These are phyloP conservation scores for Anthostomella pinea DNA, from an alignment of 2,329 filamentous ascomycete genomes.

Conservation along the genomic window DNA sequence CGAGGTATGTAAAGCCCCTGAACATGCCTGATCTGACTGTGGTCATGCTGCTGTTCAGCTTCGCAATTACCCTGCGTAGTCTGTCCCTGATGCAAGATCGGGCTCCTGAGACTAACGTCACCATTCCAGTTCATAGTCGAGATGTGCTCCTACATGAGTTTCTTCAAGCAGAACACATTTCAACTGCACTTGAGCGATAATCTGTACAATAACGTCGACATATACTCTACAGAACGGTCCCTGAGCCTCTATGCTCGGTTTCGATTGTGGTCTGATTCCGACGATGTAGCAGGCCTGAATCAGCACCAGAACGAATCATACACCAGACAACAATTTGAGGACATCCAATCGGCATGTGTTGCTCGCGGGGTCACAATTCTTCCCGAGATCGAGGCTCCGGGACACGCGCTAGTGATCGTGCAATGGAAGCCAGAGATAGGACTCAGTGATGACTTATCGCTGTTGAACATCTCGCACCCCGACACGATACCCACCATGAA, in stretches of 20 bases:
- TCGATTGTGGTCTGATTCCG: slow-evolving; percentile 48
- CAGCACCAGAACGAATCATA: slow-evolving; percentile 54
- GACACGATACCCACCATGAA: slow-evolving; percentile 52
- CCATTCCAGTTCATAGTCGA: slow-evolving; percentile 47
- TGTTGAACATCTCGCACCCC: slow-evolving; percentile 54
- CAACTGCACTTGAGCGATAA: slow-evolving; percentile 60
- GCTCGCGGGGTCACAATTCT: slow-evolving; percentile 55
- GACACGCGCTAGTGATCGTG: slow-evolving; percentile 53
- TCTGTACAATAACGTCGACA: slow-evolving; percentile 45
- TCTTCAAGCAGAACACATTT: slow-evolving; percentile 59
- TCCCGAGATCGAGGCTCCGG: slow-evolving; percentile 59
- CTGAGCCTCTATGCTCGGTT: slow-evolving; percentile 54
- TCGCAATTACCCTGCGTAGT: not conserved
- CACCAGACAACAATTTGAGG: slow-evolving; percentile 46
- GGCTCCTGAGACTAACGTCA: slow-evolving; percentile 2
- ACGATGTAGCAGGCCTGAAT: slow-evolving; percentile 47
- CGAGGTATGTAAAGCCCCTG: slow-evolving; percentile 26
- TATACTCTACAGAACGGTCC: slow-evolving; percentile 46
- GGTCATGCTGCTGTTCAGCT: too few relatives aligned
- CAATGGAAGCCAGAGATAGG: slow-evolving; percentile 59
- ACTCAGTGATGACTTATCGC: slow-evolving; percentile 42
- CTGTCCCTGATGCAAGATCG: not conserved
- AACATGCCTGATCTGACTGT: too few relatives aligned
- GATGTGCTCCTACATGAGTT: slow-evolving; percentile 59
- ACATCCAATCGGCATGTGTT: slow-evolving; percentile 51